Evolutionary conservation across 2,329 filamentous ascomycete genomes (phyloP).

Genomic region (Myrmaecium sp.): DNA sequence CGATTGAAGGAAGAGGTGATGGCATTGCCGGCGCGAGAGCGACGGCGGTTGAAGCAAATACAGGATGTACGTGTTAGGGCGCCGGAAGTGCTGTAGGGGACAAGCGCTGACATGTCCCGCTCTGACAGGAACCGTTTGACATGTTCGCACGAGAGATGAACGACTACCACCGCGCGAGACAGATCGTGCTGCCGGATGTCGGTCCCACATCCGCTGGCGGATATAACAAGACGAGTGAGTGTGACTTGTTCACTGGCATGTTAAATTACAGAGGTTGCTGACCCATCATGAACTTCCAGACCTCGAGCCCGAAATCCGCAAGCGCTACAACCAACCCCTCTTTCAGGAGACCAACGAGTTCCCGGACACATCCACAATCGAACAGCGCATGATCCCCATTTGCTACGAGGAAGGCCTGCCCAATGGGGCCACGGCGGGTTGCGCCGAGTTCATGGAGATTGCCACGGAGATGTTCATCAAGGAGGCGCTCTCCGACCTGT

Average conservation of each 20-base stretch:
- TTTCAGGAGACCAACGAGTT: constrained; percentile 47
- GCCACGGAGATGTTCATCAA: constrained; percentile 48
- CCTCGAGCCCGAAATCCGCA: constrained; percentile 48
- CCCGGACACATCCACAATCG: constrained; percentile 39
- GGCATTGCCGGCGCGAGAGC: constrained; percentile 41
- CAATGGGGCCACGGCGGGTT: constrained; percentile 33
- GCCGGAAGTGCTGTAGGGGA: too few species aligned
- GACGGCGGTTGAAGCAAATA: constrained; percentile 39
- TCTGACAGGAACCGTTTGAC: constrained; percentile 6
- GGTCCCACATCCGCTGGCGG: constrained; percentile 53
- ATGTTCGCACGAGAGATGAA: constrained; percentile 9
- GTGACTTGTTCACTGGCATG: too few species aligned
- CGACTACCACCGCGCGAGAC: constrained; percentile 20
- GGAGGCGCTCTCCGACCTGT: constrained; percentile 37
- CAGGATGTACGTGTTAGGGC: constrained; percentile 24
- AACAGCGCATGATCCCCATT: constrained; percentile 44
- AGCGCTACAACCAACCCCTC: constrained; percentile 45
- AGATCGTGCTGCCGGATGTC: constrained; percentile 37
- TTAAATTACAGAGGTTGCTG: background rate
- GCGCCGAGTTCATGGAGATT: constrained; percentile 42
- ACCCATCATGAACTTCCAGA: constrained; percentile 16
- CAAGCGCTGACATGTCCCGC: too few species aligned
- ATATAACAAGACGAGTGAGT: constrained; percentile 64
- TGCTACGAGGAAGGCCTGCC: constrained; percentile 47
- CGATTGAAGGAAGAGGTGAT: constrained; percentile 47